phyloP scores from a whole-genome alignment of 352 stramenopile species.

The Phytopythium cucurbitacearum region DNA sequence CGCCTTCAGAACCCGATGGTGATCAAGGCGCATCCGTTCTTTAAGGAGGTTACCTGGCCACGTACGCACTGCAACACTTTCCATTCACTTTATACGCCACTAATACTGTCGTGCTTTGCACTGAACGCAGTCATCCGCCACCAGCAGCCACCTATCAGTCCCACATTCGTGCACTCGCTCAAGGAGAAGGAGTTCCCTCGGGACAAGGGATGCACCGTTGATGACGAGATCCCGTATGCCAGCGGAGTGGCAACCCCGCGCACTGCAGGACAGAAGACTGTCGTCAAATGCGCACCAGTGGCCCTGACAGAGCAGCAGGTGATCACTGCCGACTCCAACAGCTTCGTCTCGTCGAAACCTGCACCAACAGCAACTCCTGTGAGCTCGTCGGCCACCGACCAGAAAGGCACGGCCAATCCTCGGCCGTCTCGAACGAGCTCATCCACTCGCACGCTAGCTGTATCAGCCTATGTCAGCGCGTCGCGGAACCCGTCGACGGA shows the following conservation, averaged over 20 bases:
- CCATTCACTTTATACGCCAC: not conserved
- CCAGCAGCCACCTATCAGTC: slow-evolving; percentile 34
- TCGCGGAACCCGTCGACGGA: not conserved
- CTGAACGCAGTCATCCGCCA: slow-evolving; percentile 33
- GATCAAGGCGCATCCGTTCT: slow-evolving; percentile 93
- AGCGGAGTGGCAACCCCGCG: slow-evolving; percentile 11
- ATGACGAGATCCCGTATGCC: slow-evolving; percentile 37
- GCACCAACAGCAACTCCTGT: too few relatives aligned
- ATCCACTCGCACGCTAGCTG: not conserved
- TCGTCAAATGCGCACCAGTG: slow-evolving; percentile 2
- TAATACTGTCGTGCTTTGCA: not conserved
- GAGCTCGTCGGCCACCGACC: too few relatives aligned
- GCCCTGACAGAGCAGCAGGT: too few relatives aligned
- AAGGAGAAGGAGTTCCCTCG: slow-evolving; percentile 18
- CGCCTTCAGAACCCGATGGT: slow-evolving; percentile 89
- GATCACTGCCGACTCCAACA: too few relatives aligned
- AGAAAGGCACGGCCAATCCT: too few relatives aligned
- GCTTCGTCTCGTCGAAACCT: too few relatives aligned
- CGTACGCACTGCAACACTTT: slow-evolving; percentile 24
- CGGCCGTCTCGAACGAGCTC: not conserved
- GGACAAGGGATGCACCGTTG: slow-evolving; percentile 23
- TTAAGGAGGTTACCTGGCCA: slow-evolving; percentile 86
- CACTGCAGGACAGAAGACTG: not conserved
- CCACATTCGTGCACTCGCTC: slow-evolving; percentile 32
- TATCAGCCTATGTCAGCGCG: not conserved